A percentile compares a stretch with the other conserved stretches of the same genome.
Conservation (phyloP, 1,284 basidiomycete genomes). For the Sanghuangporus sanghuang region DNA sequence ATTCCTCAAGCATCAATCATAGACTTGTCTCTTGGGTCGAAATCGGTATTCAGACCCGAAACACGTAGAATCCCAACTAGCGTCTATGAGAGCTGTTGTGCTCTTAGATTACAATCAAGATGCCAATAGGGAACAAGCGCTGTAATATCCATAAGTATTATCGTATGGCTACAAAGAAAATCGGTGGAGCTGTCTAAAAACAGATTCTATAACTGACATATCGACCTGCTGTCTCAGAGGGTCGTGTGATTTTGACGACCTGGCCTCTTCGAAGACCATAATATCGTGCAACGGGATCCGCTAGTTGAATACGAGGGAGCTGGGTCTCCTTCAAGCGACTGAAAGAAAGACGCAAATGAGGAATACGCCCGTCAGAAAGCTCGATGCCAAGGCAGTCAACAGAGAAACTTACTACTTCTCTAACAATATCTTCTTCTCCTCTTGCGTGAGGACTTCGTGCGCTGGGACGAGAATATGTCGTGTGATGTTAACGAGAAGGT, state of each 20-base stretch:
- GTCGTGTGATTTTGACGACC: constrained; percentile 97
- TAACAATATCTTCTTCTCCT: constrained; percentile 86
- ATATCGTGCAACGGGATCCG: constrained; percentile 96
- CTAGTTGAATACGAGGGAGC: constrained; percentile 92
- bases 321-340: constrained; percentile 98
- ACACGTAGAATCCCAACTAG: neutral
- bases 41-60: neutral
- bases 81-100: neutral
- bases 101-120: neutral
- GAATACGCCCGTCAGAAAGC: neutral
- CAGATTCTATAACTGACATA: constrained; percentile 92
- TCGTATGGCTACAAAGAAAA: neutral
- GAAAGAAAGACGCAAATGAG: constrained; percentile 4
- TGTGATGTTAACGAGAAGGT: constrained; percentile 96
- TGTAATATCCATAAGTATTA: neutral
- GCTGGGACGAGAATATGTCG: constrained; percentile 93
- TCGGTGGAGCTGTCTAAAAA: constrained; percentile 26
- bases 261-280: constrained; percentile 94
- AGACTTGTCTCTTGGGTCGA: neutral
- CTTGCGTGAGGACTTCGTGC: constrained; percentile 83
- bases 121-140: neutral
- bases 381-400: neutral
- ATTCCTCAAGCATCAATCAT: neutral
- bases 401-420: constrained; percentile 80
- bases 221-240: constrained; percentile 94